Base-by-base conservation (phyloP, 495 filamentous ascomycete species). In the Hypoxylon lienhwacheense region DNA sequence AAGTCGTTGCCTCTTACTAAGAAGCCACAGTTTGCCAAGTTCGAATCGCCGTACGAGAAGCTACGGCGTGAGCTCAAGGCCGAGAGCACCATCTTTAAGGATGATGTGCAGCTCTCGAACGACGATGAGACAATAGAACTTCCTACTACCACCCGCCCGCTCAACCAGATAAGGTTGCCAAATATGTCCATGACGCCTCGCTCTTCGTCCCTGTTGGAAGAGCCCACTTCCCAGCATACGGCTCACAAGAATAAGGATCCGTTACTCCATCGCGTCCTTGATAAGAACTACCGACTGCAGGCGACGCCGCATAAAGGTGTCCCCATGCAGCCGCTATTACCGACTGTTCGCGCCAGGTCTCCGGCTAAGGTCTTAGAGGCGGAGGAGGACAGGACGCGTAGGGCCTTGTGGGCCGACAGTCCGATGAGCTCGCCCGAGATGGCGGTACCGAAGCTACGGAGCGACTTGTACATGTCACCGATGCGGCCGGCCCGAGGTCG, bases 261-360 rank as follows among this genome's bases (percentile, higher is more conserved):
- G 1, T 77, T 98, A 5, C 75, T 98, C 7, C 93, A 98, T 66
- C 86, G 86, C 50, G 77, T 97, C 26, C 82, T 90, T 5, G 89
- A 97, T 73, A 96, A 93, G 66, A 97, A 87, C 33, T 98, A 95
- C 70, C 88, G 95, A 21, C 73, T 98, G 1, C 87, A 90, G 73
- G 91, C 93, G 8, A 98, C 93, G 6, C 95, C 93, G 0, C 84
- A 89, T 41, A 87, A 75, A 47, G 55, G 52, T 14, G 33, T 50
- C 1, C 22, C 12, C 1, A 15, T 34, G 2, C 47, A 22, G 16
- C 36, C 31, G 32, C 58, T 17, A 53, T 48, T 22, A 32, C 73
- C 34, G 61, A 16, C 7, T 7, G 7, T 19, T 4, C 41, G 41
- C 11, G 70, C 32, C 59, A 68, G 37, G 55, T 72, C 53, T 28